phyloP scores from a whole-genome alignment of 2,329 filamentous ascomycete genomes.

The Nothophoma quercina region DNA sequence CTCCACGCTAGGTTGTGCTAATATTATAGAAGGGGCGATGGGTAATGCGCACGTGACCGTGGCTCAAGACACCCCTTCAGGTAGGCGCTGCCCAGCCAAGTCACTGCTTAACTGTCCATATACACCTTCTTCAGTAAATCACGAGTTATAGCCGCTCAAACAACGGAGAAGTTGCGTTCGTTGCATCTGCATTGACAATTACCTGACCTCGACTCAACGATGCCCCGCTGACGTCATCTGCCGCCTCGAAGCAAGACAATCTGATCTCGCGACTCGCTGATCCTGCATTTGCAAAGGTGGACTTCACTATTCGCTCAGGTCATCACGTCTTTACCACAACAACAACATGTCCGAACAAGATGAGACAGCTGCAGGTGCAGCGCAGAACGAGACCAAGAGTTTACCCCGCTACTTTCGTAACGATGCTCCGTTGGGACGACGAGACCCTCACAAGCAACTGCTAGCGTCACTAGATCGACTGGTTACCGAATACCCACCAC shows the following conservation, averaged over 20 bases:
- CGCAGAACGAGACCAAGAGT: conserved; percentile 33
- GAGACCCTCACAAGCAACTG: conserved; percentile 60
- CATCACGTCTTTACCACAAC: background rate
- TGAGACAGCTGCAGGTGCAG: conserved; percentile 19
- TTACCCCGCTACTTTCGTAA: conserved; percentile 54
- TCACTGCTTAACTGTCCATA: background rate
- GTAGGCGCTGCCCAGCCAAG: no score
- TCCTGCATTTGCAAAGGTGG: background rate
- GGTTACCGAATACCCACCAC: conserved; percentile 57
- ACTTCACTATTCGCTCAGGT: background rate
- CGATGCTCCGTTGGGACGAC: conserved; percentile 44
- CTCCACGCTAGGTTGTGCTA: no score
- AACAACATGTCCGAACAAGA: conserved; percentile 40
- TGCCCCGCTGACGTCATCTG: conserved; percentile 36
- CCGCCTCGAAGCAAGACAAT: background rate
- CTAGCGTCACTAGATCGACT: conserved; percentile 59
- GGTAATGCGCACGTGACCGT: no score
- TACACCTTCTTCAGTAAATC: no score
- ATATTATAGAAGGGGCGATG: no score
- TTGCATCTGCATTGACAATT: background rate
- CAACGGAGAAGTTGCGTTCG: background rate
- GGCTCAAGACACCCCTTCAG: no score
- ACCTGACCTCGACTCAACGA: background rate
- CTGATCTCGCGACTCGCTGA: background rate
- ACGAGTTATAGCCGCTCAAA: no score